Base-by-base conservation (phyloP, 108 stramenopile genomes). In the Licmophora abbreviata region DNA sequence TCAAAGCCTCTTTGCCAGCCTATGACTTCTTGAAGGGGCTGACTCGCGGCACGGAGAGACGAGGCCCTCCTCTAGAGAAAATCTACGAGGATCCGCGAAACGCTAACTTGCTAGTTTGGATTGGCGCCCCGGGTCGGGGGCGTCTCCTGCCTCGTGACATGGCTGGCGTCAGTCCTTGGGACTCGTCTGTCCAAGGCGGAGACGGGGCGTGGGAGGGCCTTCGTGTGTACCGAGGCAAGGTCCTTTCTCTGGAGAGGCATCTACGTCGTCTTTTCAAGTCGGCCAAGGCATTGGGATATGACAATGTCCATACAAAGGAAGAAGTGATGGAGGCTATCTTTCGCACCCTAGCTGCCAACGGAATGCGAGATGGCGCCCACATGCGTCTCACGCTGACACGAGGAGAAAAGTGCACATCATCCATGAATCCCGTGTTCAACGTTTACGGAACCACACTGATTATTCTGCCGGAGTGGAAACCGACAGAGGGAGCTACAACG, bases 201-300 rank as follows among this genome's bases (percentile, higher is more conserved):
- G 95, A 96, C 58, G 95, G 78, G 44, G 59, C 64, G 6, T 90
- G 92, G 90, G 95, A 96, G 55, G 92, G 93, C 34, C 51, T 96
- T 17, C 75, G 95, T 15, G 70, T 96, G 15, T 95, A 93, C 69
- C 46, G 70, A 33, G 85, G 83, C 22, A 88, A 75, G 30, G 70
- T 96, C 43, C 70, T 95, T 48, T 73, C 71, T 35, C 53, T 96
- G 10, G 90, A 96, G 15, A 71, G 76, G 33, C 95, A 96, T 63
- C 63, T 96, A 43, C 57, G 73, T 22, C 68, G 95, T 6, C 68
- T 96, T 9, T 79, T 90, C 17, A 76, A 79, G 28, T 90, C 88
- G 14, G 90, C 95, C 44, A 88, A 89, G 33, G 93, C 93, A 6
- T 55, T 96, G 38, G 92, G 88, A 5, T 96, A 88, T 56, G 63